Evolutionary conservation across 2,329 filamentous ascomycete species (phyloP).

Genomic region (Pseudocercospora pini-densiflorae): DNA sequence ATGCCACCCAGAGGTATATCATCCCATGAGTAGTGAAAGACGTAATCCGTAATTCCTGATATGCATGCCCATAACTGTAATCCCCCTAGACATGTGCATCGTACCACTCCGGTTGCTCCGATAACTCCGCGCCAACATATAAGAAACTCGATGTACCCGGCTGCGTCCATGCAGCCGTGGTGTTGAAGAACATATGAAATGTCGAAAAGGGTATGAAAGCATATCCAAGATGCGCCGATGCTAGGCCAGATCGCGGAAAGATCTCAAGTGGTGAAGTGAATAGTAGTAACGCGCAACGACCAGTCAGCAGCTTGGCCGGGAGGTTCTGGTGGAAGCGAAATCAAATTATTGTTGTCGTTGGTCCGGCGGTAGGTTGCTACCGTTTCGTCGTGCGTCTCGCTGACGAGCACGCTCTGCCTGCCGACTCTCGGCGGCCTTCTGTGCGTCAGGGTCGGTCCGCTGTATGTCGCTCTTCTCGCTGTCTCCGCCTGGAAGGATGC

Average conservation of each 20-base stretch:
- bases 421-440: conserved; percentile 53
- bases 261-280: conserved; percentile 18
- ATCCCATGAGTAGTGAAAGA: conserved; percentile 21
- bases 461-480: conserved; percentile 29
- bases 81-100: conserved; percentile 6
- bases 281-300: neutral
- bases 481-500: conserved; percentile 61
- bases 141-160: conserved; percentile 9
- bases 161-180: conserved; percentile 3
- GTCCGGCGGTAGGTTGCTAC: conserved; percentile 36
- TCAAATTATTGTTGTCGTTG: conserved; percentile 25
- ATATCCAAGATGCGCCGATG: conserved; percentile 26
- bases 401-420: conserved; percentile 40
- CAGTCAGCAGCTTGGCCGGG: neutral
- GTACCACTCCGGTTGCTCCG: conserved; percentile 13
- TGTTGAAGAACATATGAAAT: conserved; percentile 22
- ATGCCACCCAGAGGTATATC: conserved; percentile 25
- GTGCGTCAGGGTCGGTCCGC: conserved; percentile 49
- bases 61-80: conserved; percentile 24
- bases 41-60: conserved; percentile 24
- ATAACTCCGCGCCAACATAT: conserved; percentile 23
- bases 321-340: neutral
- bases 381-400: conserved; percentile 38
- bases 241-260: conserved; percentile 34
- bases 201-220: conserved; percentile 12